These are phyloP conservation scores for Sporobolomyces pararoseus DNA, from an alignment of 768 basidiomycete species.

Conservation along the genomic window DNA sequence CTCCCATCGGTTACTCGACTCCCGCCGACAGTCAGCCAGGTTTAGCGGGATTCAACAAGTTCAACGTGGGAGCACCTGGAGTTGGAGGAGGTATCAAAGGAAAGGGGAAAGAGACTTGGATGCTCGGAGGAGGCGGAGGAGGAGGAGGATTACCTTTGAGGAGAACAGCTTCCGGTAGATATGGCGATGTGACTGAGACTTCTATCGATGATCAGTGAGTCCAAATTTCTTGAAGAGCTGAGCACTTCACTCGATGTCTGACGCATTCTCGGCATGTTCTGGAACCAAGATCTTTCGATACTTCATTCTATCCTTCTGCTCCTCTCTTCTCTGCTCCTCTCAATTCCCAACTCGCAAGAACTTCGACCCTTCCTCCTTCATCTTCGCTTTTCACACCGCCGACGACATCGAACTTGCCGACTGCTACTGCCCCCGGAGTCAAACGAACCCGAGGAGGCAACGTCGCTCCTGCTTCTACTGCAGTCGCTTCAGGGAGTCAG, in stretches of 20 bases:
- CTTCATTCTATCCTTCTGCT: slow-evolving; percentile 29
- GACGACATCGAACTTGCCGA: neutral
- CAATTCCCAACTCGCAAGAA: neutral
- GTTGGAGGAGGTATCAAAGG: neutral
- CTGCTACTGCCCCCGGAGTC: slow-evolving; percentile 33
- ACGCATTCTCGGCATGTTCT: neutral
- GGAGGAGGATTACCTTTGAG: slow-evolving; percentile 8
- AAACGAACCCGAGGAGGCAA: slow-evolving; percentile 35
- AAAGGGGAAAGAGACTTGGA: slow-evolving; percentile 7
- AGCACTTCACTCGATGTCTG: too few relatives aligned
- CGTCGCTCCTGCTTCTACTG: slow-evolving; percentile 14
- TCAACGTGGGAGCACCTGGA: neutral
- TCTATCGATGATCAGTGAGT: slow-evolving; percentile 31
- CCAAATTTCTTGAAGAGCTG: too few relatives aligned
- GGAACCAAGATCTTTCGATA: slow-evolving; percentile 24
- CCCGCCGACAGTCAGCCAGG: neutral
- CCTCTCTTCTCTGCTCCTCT: slow-evolving; percentile 12
- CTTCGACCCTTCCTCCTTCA: neutral
- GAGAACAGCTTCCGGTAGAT: slow-evolving; percentile 4
- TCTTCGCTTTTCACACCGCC: slow-evolving; percentile 38
- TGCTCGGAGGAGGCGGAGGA: neutral
- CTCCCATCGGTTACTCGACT: slow-evolving; percentile 7
- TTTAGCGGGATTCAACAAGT: neutral
- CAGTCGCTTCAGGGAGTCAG: neutral
- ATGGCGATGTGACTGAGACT: slow-evolving; percentile 18